Conservation (phyloP, 306 rosid genomes). For the Luffa acutangula region DNA sequence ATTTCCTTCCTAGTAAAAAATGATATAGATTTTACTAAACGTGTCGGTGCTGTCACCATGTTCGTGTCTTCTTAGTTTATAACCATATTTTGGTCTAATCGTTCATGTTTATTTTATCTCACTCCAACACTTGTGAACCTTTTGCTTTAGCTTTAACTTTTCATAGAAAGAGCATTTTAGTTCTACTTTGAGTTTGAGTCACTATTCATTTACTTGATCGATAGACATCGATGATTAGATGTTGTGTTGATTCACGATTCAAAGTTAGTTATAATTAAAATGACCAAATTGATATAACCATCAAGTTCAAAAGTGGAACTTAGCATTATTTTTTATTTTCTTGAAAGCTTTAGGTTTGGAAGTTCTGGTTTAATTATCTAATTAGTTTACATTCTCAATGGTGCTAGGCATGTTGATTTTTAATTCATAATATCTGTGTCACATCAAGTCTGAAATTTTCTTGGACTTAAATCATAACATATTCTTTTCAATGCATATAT, state of each 20-base stretch:
- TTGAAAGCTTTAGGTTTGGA: background rate
- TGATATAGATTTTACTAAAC: too few species aligned
- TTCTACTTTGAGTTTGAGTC: background rate
- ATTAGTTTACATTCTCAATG: background rate
- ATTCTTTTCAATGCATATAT: background rate
- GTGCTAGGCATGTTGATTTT: too few species aligned
- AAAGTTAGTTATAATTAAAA: too few species aligned
- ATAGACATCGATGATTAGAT: background rate
- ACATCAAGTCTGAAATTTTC: too few species aligned
- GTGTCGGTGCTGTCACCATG: too few species aligned
- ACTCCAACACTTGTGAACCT: background rate
- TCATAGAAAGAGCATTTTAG: background rate
- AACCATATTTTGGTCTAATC: background rate
- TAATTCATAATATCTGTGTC: too few species aligned
- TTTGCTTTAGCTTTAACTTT: background rate
- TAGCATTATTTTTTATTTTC: too few species aligned
- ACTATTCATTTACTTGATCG: background rate
- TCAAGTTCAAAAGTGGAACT: background rate
- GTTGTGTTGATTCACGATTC: background rate
- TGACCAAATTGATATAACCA: background rate
- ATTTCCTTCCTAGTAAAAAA: too few species aligned
- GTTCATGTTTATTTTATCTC: background rate
- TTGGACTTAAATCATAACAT: too few species aligned
- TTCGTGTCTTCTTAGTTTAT: background rate
- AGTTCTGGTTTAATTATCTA: background rate